These are phyloP conservation scores for Acanthamoeba healyi DNA, from an alignment of 208 protist species.

Conservation along the genomic window DNA sequence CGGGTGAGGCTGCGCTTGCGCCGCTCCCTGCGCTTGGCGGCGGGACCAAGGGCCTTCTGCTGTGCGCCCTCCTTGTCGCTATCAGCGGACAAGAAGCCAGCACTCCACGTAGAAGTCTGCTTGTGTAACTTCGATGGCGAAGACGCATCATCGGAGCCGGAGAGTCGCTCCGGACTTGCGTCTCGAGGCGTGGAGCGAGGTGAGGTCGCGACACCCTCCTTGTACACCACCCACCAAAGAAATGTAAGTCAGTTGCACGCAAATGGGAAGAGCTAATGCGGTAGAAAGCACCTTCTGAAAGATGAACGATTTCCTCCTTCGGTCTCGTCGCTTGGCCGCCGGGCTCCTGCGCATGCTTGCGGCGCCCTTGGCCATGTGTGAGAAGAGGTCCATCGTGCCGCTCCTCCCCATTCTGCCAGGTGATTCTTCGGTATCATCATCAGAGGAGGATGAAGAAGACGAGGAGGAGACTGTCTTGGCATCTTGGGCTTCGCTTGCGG, in stretches of 20 bases:
- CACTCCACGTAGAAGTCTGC: too few species aligned
- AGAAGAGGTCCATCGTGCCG: neutral
- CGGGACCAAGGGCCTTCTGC: neutral
- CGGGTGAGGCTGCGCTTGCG: neutral
- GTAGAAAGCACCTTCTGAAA: neutral
- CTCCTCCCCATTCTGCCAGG: neutral
- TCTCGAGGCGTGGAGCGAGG: too few species aligned
- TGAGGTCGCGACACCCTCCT: too few species aligned
- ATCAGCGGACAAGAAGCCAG: too few species aligned
- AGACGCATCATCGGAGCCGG: too few species aligned
- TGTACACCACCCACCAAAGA: too few species aligned
- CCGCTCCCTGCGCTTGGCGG: constrained; percentile 13
- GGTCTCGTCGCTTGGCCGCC: neutral
- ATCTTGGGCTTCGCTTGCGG: neutral
- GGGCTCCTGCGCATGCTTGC: neutral
- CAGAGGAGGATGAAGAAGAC: neutral
- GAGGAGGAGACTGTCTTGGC: too few species aligned
- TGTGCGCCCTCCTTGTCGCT: neutral
- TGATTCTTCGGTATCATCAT: neutral
- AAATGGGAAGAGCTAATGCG: neutral
- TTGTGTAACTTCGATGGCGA: too few species aligned
- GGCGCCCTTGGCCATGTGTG: neutral
- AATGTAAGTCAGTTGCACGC: too few species aligned
- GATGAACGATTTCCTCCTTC: neutral
- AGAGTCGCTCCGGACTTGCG: too few species aligned